Evolutionary conservation across 2,329 filamentous ascomycete genomes (phyloP).

Genomic region (Pseudogymnoascus sp.): DNA sequence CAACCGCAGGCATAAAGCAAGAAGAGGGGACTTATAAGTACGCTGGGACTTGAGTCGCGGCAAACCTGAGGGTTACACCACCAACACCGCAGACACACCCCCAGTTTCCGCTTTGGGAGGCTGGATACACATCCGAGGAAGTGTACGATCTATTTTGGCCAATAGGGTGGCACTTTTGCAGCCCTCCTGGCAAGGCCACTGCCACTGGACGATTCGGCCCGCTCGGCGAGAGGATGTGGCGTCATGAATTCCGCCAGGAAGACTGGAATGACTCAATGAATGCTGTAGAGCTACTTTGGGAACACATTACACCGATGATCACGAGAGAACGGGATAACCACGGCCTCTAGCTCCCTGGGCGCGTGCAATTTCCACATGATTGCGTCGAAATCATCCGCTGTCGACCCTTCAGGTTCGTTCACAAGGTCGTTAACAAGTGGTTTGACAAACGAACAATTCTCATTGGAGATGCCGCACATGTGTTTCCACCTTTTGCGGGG

Average conservation of each 20-base stretch:
- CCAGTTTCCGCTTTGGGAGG: no score
- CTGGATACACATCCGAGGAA: conserved; percentile 36
- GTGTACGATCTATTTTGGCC: conserved; percentile 45
- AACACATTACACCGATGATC: not conserved
- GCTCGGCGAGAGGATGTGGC: conserved; percentile 35
- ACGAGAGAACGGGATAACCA: not conserved
- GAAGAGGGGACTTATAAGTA: conserved; percentile 28
- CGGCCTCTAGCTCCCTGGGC: conserved; percentile 29
- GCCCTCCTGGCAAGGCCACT: conserved; percentile 36
- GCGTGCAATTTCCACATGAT: conserved; percentile 26
- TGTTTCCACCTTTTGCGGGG: conserved; percentile 32
- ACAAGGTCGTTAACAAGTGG: conserved; percentile 28
- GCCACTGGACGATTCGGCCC: conserved; percentile 40
- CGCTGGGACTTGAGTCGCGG: conserved; percentile 40
- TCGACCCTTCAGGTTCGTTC: conserved; percentile 26
- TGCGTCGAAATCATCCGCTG: conserved; percentile 33
- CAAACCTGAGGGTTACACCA: conserved; percentile 37
- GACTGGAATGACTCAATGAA: not conserved
- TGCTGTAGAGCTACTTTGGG: not conserved
- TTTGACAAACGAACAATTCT: conserved; percentile 27
- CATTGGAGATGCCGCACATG: conserved; percentile 35
- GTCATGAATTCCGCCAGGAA: conserved; percentile 14
- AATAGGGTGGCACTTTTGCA: conserved; percentile 36
- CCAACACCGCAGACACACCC: conserved; percentile 42
- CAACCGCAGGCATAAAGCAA: conserved; percentile 25